Evolutionary conservation across 1,284 basidiomycete genomes (phyloP).

Genomic region (Marasmius tenuissimus): DNA sequence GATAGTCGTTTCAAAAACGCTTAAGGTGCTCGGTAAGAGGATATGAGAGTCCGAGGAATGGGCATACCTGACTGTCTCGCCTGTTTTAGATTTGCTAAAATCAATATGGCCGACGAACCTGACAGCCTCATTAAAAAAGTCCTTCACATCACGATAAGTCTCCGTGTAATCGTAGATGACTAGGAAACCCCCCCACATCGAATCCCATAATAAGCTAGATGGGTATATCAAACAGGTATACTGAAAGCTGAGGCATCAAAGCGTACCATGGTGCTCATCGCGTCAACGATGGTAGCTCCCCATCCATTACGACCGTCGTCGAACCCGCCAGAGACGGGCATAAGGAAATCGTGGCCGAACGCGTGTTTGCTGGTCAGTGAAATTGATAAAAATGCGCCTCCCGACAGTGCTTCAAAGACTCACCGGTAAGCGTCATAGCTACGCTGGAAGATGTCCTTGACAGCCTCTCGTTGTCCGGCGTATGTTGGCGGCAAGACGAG

Average conservation of each 20-base stretch:
- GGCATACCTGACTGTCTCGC: not conserved
- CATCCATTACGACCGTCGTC: conserved; percentile 66
- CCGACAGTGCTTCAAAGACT: conserved; percentile 16
- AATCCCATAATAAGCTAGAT: conserved; percentile 54
- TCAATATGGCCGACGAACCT: not conserved
- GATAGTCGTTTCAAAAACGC: conserved; percentile 89
- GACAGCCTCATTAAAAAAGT: not conserved
- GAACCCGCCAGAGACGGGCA: conserved; percentile 49
- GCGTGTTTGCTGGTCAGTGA: conserved; percentile 47
- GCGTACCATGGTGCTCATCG: conserved; percentile 61
- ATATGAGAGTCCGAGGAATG: not conserved
- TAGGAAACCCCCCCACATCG: conserved; percentile 31
- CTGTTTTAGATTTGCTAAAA: not conserved
- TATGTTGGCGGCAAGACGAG: conserved; percentile 45
- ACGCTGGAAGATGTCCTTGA: conserved; percentile 52
- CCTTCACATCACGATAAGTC: conserved; percentile 4
- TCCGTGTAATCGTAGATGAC: not conserved
- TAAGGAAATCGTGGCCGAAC: conserved; percentile 64
- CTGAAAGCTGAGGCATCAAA: no score
- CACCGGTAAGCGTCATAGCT: conserved; percentile 63
- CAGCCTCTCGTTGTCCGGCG: conserved; percentile 38
- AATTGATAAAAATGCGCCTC: not conserved
- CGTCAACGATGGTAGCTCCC: conserved; percentile 69
- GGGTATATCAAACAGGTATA: conserved; percentile 1
- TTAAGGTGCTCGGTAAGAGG: conserved; percentile 22